A percentile compares a stretch with the other conserved stretches of the same genome.
These are phyloP conservation scores for Phaeotremella fagi DNA, from an alignment of 768 basidiomycete genomes.

Conservation along the genomic window DNA sequence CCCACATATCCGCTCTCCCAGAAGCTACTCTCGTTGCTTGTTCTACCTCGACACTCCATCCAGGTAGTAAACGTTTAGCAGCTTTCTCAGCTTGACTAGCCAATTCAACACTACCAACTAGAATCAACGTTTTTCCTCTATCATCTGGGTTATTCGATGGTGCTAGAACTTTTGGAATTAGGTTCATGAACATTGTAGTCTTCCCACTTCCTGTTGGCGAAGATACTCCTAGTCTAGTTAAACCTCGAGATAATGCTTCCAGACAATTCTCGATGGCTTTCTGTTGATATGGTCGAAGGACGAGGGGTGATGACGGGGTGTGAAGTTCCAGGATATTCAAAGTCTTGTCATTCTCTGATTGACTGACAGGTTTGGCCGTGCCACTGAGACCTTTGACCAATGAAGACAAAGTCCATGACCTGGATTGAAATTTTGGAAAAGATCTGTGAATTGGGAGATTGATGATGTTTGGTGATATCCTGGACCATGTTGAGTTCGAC, in stretches of 20 bases:
- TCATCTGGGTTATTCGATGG: background rate
- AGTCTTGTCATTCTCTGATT: no score
- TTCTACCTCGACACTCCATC: slow-evolving; percentile 83
- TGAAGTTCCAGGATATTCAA: no score
- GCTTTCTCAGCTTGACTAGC: slow-evolving; percentile 79
- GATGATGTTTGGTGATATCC: no score
- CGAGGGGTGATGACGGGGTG: background rate
- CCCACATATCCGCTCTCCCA: slow-evolving; percentile 80
- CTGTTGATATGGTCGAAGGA: slow-evolving; percentile 81
- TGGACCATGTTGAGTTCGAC: no score
- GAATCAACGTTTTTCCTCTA: slow-evolving; percentile 62
- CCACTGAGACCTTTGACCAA: no score
- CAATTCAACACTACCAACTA: slow-evolving; percentile 78
- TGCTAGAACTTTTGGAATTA: slow-evolving; percentile 60
- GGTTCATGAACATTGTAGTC: slow-evolving; percentile 83
- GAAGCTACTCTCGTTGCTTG: slow-evolving; percentile 73
- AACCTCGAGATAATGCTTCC: slow-evolving; percentile 64
- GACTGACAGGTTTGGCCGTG: no score
- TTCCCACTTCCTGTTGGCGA: slow-evolving; percentile 56
- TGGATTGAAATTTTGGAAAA: no score
- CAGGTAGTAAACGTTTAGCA: slow-evolving; percentile 61
- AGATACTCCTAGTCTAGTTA: slow-evolving; percentile 52
- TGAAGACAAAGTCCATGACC: no score
- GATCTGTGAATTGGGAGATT: no score
- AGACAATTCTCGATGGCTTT: slow-evolving; percentile 71